These are phyloP conservation scores for Penicillium nordicum DNA, from an alignment of 2,329 filamentous ascomycete genomes.

Conservation along the genomic window DNA sequence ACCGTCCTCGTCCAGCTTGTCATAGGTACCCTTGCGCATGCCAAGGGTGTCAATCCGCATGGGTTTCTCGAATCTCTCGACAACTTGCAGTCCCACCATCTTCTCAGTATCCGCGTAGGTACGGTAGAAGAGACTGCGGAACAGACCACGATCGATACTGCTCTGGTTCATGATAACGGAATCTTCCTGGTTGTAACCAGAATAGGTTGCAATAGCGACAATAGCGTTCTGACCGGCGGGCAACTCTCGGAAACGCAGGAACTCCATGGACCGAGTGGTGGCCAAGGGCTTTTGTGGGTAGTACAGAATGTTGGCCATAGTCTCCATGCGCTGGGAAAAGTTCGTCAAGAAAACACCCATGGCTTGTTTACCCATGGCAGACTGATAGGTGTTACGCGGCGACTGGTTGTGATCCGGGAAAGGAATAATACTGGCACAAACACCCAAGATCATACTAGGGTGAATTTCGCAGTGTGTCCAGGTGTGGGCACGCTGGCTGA, in stretches of 20 bases:
- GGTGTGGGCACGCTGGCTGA: conserved; percentile 82
- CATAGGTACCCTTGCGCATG: conserved; percentile 91
- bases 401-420: conserved; percentile 99
- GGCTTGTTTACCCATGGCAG: conserved; percentile 99
- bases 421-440: conserved; percentile 98
- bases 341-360: conserved; percentile 99
- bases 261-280: conserved; percentile 97
- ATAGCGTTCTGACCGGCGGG: conserved; percentile 98
- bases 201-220: conserved; percentile 95
- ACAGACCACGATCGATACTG: conserved; percentile 94
- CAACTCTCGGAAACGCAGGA: conserved; percentile 94
- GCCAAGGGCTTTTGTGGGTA: conserved; percentile 97
- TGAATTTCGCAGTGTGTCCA: conserved; percentile 99
- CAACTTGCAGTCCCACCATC: conserved; percentile 85
- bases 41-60: conserved; percentile 82
- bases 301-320: conserved; percentile 98
- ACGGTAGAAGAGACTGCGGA: conserved; percentile 96
- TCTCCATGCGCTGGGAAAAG: conserved; percentile 95
- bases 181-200: conserved; percentile 99
- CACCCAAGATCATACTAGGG: conserved; percentile 96
- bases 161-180: conserved; percentile 99
- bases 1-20: conserved; percentile 96
- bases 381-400: conserved; percentile 97
- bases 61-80: conserved; percentile 95
- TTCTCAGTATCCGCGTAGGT: conserved; percentile 98